Percentiles rank a stretch among this genome's conserved stretches.
phyloP scores from a whole-genome alignment of 306 rosid genomes.

The Cicer chorassanicum region DNA sequence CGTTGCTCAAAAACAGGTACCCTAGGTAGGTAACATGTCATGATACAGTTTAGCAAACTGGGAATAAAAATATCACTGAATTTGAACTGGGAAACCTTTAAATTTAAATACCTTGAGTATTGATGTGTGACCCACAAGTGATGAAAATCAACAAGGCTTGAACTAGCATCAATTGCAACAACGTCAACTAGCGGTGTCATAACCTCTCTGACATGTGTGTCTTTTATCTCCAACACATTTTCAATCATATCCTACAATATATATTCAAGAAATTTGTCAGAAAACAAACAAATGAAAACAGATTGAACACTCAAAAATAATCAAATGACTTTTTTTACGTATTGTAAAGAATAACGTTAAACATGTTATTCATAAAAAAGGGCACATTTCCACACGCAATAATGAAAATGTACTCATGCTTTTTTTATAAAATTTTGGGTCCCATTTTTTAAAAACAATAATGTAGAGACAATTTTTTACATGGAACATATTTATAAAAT shows the following conservation, averaged over 20 bases:
- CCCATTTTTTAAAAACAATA: conserved; percentile 17
- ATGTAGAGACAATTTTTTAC: background rate
- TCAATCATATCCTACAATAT: conserved; percentile 92
- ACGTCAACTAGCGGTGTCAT: conserved; percentile 99
- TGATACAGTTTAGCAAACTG: conserved; percentile 7
- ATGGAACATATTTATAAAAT: conserved; percentile 8
- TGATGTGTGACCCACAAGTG: conserved; percentile 96
- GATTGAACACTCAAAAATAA: conserved; percentile 11
- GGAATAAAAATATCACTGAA: conserved; percentile 2
- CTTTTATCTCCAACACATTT: conserved; percentile 96
- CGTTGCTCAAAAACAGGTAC: conserved; percentile 99
- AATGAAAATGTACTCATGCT: conserved; percentile 17
- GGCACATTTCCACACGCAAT: background rate
- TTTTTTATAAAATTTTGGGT: conserved; percentile 5
- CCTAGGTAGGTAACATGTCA: conserved; percentile 56
- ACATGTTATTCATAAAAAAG: background rate
- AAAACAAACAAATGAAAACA: conserved; percentile 15
- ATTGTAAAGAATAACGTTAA: conserved; percentile 20
- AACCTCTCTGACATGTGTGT: conserved; percentile 96
- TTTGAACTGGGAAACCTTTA: conserved; percentile 26
- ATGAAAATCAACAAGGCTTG: conserved; percentile 86
- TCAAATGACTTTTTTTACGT: conserved; percentile 10
- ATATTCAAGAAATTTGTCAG: conserved; percentile 26
- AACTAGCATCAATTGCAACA: conserved; percentile 92
- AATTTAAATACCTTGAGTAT: conserved; percentile 79